Percentiles rank a stretch among this genome's conserved stretches.
Evolutionary conservation across 192 early-diverging fungal species (phyloP).

Genomic region (Backusella luteola): DNA sequence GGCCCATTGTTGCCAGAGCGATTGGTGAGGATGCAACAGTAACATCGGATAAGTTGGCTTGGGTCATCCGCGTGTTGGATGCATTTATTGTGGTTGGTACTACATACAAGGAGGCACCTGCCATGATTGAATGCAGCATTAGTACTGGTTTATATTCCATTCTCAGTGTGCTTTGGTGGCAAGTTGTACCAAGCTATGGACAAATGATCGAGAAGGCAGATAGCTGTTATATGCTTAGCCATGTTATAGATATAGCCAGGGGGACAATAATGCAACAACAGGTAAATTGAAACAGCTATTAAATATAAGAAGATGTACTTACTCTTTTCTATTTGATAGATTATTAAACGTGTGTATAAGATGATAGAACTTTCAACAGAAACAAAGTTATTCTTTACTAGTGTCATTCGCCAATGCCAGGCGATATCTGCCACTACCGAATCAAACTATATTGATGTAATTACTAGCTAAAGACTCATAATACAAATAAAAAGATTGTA

Average conservation of each 20-base stretch:
- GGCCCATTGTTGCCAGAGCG: background rate
- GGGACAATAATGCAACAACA: background rate
- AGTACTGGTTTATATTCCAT: background rate
- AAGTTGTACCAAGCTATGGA: background rate
- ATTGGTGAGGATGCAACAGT: background rate
- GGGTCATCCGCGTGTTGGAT: constrained; percentile 50
- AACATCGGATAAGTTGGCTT: constrained; percentile 28
- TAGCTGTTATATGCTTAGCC: background rate
- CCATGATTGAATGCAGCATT: background rate
- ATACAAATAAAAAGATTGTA: background rate
- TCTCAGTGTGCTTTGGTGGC: background rate
- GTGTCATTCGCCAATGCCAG: constrained; percentile 3
- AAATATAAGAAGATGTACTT: background rate
- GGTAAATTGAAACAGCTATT: no score
- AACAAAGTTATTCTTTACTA: background rate
- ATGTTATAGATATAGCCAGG: constrained; percentile 7
- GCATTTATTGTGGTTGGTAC: constrained; percentile 44
- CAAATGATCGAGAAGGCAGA: background rate
- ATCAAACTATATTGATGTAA: constrained; percentile 1
- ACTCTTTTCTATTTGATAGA: background rate
- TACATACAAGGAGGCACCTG: background rate
- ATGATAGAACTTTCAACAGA: constrained; percentile 6
- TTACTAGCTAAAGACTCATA: background rate
- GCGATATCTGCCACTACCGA: background rate
- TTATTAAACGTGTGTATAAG: constrained; percentile 18